Base-by-base conservation (phyloP, 2,329 filamentous ascomycete species). In the Paraphaeosphaeria sporulosa region DNA sequence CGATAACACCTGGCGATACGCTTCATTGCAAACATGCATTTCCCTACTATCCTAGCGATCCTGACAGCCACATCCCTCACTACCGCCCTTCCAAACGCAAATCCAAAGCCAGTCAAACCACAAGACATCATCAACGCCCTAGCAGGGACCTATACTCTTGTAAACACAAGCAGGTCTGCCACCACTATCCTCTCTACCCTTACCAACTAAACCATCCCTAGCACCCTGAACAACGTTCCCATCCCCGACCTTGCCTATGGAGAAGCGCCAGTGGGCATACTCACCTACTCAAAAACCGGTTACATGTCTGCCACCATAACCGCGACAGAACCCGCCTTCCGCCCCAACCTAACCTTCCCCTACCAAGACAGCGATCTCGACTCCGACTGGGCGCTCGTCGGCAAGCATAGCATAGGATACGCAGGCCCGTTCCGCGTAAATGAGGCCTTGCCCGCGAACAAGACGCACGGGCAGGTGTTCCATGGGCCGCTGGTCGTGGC, bases 271-370 rank as follows among this genome's bases (percentile, higher is more conserved):
- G 64, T 71, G 58, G 71, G 72, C 48, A 53, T 71, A 42, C 62
- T 75, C 27, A 70, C 64, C 51, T 75, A 75, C 69, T 65, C 66
- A 4, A 54, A 58, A 3, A 27, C 54, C 1, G 70, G 70, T 57
- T 72, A 64, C 64, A 71, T 75, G 68, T 61, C 57, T 57, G 72
- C 72, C 2, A 72, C 67, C 51, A 67, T 75, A 32, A 67, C 65
- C 12, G 69, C 71, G 0, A 73, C 71, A 0, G 69, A 72, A 25
- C 62, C 71, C 12, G 27, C 46, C 0, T 38, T 69, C 2, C 69
- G 71, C 3, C 67, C 66, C 0, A 64, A 65, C 47, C 57, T 75
- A 1, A 68, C 64, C 0, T 74, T 68, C 47, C 72, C 71, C 2
- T 69, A 55, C 60, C 56, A 62, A 17, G 25, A 58, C 34, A 62